Base-by-base conservation (phyloP, 176 grass and related monocot species). In the Saccharum officinarum region DNA sequence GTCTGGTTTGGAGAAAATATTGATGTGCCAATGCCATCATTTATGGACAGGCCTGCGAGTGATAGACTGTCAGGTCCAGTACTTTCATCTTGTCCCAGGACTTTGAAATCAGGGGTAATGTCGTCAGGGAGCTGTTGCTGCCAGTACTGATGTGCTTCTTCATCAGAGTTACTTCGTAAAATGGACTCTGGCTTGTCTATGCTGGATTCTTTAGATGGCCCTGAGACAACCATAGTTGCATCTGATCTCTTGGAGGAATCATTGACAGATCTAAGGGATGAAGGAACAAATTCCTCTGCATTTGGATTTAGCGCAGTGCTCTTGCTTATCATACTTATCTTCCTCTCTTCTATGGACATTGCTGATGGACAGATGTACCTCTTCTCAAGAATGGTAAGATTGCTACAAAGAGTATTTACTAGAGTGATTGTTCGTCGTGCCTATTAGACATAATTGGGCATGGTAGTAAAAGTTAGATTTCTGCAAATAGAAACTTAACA, bases 211-310 rank as follows among this genome's bases (percentile, higher is more conserved):
- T 86, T 90, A 52, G 84, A 92, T 68, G 76, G 68, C 52, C 52
- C 86, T 60, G 83, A 83, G 72, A 89, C 71, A 80, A 50, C 59
- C 81, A 38, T 63, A 71, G 77, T 22, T 83, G 55, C 80, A 84
- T 83, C 90, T 73, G 79, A 85, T 89, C 66, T 92, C 80, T 78
- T 94, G 44, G 80, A 50, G 62, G 68, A 86, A 76, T 87, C 94
- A 86, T 57, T 84, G 52, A 86, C 30, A 86, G 89, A 88, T 92
- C 92, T 96, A 82, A 94, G 90, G 72, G 86, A 91, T 66, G 97
- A 97, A 71, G 97, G 97, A 86, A 99, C 97, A 87, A 99, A 99
- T 89, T 89, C 97, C 70, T 89, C 90, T 55, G 97, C 97, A 89
- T 99, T 97, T 71, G 97, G 97, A 88, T 99, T 99, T 77, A 99